phyloP scores from a whole-genome alignment of 2,329 filamentous ascomycete species.

The Pleurostoma richardsiae region DNA sequence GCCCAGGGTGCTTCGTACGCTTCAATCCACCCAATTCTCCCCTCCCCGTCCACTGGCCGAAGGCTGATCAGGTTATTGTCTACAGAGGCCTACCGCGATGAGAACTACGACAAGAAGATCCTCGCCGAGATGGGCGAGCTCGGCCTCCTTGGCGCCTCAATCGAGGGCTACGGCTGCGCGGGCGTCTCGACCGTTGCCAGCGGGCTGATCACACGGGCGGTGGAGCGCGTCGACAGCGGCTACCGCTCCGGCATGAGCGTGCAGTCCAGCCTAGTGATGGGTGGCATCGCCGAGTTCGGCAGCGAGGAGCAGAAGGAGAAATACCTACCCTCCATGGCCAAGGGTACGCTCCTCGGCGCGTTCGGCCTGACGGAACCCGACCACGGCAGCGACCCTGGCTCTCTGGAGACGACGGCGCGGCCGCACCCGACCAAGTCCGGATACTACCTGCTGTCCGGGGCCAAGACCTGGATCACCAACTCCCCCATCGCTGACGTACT shows the following conservation, averaged over 20 bases:
- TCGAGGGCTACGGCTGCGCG: constrained; percentile 78
- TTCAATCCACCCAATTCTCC: not conserved
- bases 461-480: constrained; percentile 92
- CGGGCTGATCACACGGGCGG: constrained; percentile 78
- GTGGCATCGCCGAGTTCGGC: constrained; percentile 78
- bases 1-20: constrained; percentile 78
- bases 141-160: constrained; percentile 74
- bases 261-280: constrained; percentile 81
- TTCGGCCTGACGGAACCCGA: constrained; percentile 87
- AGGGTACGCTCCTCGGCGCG: constrained; percentile 70
- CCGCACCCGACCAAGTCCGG: constrained; percentile 74
- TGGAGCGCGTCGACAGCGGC: constrained; percentile 81
- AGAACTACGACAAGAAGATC: constrained; percentile 75
- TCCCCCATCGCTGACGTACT: constrained; percentile 78
- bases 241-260: constrained; percentile 87
- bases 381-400: constrained; percentile 80
- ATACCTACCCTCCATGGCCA: constrained; percentile 70
- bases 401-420: constrained; percentile 76
- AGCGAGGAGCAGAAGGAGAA: constrained; percentile 75
- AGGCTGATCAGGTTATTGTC: not conserved
- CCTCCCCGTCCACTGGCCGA: not conserved
- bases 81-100: constrained; percentile 57
- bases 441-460: constrained; percentile 67
- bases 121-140: constrained; percentile 83
- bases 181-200: constrained; percentile 77